Conservation (phyloP, 805 yeast genomes). For the Vanderwaltozyma yarrowii region DNA sequence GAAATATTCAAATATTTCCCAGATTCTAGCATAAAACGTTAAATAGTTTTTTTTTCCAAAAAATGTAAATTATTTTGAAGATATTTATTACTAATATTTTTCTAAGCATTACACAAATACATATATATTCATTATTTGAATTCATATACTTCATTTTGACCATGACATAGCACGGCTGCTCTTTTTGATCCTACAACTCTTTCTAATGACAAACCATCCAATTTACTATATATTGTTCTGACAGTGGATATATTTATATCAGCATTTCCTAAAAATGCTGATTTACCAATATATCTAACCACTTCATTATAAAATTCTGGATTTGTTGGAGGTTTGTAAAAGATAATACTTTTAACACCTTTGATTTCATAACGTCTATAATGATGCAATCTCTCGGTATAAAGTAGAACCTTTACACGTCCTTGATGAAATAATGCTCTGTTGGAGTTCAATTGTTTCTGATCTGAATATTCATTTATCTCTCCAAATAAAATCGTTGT, state of each 20-base stretch:
- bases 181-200: constrained; percentile 72
- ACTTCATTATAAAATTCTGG: constrained; percentile 77
- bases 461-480: constrained; percentile 74
- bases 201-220: constrained; percentile 74
- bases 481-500: constrained; percentile 59
- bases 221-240: constrained; percentile 57
- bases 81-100: too few relatives aligned
- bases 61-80: too few relatives aligned
- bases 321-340: constrained; percentile 79
- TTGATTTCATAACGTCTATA: constrained; percentile 75
- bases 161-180: constrained; percentile 58
- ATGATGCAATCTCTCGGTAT: constrained; percentile 90
- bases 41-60: too few relatives aligned
- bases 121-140: constrained; percentile 33
- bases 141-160: constrained; percentile 67
- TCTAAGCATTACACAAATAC: too few relatives aligned
- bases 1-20: neutral
- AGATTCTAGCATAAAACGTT: too few relatives aligned
- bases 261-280: constrained; percentile 39
- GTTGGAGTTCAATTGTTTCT: constrained; percentile 58
- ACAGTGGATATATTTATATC: constrained; percentile 48
- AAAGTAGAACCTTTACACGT: constrained; percentile 60
- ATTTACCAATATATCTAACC: constrained; percentile 54
- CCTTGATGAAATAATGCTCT: constrained; percentile 60
- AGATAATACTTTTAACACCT: constrained; percentile 74